Conservation (phyloP, 2,329 filamentous ascomycete species). For the Phoma sp. region DNA sequence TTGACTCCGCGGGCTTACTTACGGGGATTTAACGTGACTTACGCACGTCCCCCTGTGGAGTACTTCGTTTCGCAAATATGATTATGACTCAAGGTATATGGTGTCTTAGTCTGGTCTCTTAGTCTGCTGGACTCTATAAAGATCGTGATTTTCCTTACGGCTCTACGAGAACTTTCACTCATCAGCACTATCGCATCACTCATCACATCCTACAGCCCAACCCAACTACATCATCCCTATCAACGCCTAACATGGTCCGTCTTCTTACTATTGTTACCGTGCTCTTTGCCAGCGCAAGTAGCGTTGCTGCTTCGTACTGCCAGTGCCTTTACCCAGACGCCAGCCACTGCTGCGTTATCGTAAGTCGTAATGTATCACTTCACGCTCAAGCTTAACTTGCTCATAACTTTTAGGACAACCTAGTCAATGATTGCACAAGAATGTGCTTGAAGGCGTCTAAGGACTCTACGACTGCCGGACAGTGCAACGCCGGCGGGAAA, state of each 20-base stretch:
- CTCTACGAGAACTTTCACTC: conserved; percentile 3
- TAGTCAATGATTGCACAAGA: conserved; percentile 11
- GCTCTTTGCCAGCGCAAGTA: conserved; percentile 8
- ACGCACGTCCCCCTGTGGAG: conserved; percentile 6
- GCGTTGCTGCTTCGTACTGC: conserved; percentile 11
- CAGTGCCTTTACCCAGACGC: conserved; percentile 12
- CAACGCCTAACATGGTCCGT: conserved; percentile 10
- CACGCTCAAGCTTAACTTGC: conserved; percentile 4
- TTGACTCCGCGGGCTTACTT: conserved; percentile 3
- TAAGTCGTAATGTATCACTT: conserved; percentile 8
- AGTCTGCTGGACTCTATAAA: conserved; percentile 8
- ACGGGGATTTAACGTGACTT: conserved; percentile 8
- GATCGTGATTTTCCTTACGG: not conserved
- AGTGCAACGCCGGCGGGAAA: conserved; percentile 10
- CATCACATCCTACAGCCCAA: conserved; percentile 2
- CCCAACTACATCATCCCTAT: conserved; percentile 2
- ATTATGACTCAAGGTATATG: conserved; percentile 1
- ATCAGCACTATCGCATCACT: conserved; percentile 3
- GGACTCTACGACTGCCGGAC: conserved; percentile 9
- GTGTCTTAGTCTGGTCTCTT: conserved; percentile 7
- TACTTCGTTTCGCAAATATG: conserved; percentile 3
- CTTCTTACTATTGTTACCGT: conserved; percentile 10
- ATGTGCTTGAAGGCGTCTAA: conserved; percentile 10
- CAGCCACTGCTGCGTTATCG: conserved; percentile 10
- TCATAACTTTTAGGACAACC: conserved; percentile 8